phyloP scores from a whole-genome alignment of 2,329 filamentous ascomycete genomes.

The Venturia nashicola region DNA sequence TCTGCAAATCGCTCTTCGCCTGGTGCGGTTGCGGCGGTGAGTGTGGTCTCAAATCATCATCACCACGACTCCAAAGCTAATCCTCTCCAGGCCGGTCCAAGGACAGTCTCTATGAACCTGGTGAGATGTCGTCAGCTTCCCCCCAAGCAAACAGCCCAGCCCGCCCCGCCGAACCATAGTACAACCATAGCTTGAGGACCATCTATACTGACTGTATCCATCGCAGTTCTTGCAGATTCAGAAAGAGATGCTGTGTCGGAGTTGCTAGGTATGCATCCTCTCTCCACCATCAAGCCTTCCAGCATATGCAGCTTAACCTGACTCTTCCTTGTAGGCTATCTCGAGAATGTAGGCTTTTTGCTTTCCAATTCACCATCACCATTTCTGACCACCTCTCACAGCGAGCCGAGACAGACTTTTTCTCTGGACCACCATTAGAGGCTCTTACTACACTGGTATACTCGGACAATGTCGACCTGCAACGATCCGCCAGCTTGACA shows the following conservation, averaged over 20 bases:
- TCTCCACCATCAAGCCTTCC: neutral
- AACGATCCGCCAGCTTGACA: conserved; percentile 91
- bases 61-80: neutral
- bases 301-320: neutral
- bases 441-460: conserved; percentile 93
- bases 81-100: conserved; percentile 19
- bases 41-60: neutral
- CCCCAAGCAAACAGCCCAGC: neutral
- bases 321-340: conserved; percentile 47
- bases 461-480: conserved; percentile 95
- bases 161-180: neutral
- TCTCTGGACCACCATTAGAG: conserved; percentile 85
- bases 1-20: conserved; percentile 9
- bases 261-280: conserved; percentile 41
- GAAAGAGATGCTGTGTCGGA: conserved; percentile 96
- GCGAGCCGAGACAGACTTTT: conserved; percentile 97
- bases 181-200: neutral
- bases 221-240: conserved; percentile 69
- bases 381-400: conserved; percentile 27
- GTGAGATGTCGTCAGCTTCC: neutral
- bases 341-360: conserved; percentile 67
- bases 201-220: conserved; percentile 29
- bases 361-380: conserved; percentile 12
- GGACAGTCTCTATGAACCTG: conserved; percentile 34
- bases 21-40: conserved; percentile 11